Evolutionary conservation across 1,284 basidiomycete species (phyloP), one percentile per base, ranked within the genome.

Genomic region (Naganishia albida): DNA sequence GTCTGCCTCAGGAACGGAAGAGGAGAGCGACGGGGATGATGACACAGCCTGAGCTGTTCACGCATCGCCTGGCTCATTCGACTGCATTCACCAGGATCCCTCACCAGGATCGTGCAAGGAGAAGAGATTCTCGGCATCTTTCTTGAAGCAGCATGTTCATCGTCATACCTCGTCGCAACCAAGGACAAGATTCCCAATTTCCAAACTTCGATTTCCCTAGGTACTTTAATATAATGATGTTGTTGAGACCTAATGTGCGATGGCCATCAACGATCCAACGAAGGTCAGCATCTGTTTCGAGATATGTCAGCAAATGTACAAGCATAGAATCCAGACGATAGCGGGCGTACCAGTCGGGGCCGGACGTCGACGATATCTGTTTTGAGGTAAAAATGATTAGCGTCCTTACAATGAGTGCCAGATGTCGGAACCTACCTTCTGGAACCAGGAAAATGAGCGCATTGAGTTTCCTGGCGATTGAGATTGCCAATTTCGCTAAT

Each of bases 391-490:
- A 43, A 39, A 34, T 25, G 12, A 28, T 55, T n/a, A 49, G 18
- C 10, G 15, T 48, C 28, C 34, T 20, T 15, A 23, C 18, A 26
- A 30, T 12, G 20, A 34, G 3, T n/a, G 23, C 13, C 15, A 51
- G 12, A 16, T 18, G 25, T 30, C 34, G 30, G 15, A 3, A 69
- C 71, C 68, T 39, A 73, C 71, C 94, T 78, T 99, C 96, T 1
- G 95, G 93, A 0, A 99, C 96, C 67, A 99, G 82, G 85, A 98
- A 98, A 74, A 99, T 98, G 73, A 98, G 81, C 3, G 93, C 92
- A 63, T 93, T 92, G 86, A 96, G 87, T 85, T 99, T 99, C 75
- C 95, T 85, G 25, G 95, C 94, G 73, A 99, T 97, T 6, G 92
- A 95, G 73, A 99, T 99, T 18, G 93, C 96, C 68, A 99, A 80